Base-by-base conservation (phyloP, 2,329 filamentous ascomycete species). In the Talaromyces amestolkiae region DNA sequence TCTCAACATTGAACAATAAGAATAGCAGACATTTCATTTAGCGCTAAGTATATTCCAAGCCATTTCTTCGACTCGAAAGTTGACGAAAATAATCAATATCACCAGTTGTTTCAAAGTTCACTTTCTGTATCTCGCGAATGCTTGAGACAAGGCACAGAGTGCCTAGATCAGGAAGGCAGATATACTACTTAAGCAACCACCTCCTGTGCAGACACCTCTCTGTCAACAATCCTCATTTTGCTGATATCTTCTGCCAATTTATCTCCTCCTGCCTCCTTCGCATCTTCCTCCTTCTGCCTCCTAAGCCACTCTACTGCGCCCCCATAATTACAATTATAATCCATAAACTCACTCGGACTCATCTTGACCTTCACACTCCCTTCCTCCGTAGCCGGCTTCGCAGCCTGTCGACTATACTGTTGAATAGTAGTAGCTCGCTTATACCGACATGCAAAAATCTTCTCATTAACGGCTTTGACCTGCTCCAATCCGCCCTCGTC, bases 361-460 rank as follows among this genome's bases (percentile, higher is more conserved):
- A 62, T 63, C 41, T 63, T 56, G 2, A 63, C 58, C 61, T 33
- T 63, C 9, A 68, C 73, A 27, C 69, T 72, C 0, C 70, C 72
- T 37, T 72, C 68, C 10, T 75, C 77, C 0, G 77, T 79, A 0
- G 75, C 79, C 2, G 79, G 77, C 60, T 70, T 76, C 4, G 78
- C 79, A 2, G 77, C 73, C 54, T 82, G 76, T n/a, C 81, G 75
- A 66, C 78, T 81, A 56, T 80, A 81, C 8, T 68, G 67, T 65
- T 82, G 80, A 10, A 82, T 80, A 35, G 79, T 65, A 19, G 70
- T 78, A 0, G 78, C 79, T 39, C 81, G 72, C 22, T 77, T 74
- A 67, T 77, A 76, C 4, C 78, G 70, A 13, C 70, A 73, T 13
- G 1, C 8, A 19, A 64, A 64, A 24, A 64, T 51, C 6, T 58